Conservation (phyloP, 176 grass and related monocot species). For the Pontederia crassipes region DNA sequence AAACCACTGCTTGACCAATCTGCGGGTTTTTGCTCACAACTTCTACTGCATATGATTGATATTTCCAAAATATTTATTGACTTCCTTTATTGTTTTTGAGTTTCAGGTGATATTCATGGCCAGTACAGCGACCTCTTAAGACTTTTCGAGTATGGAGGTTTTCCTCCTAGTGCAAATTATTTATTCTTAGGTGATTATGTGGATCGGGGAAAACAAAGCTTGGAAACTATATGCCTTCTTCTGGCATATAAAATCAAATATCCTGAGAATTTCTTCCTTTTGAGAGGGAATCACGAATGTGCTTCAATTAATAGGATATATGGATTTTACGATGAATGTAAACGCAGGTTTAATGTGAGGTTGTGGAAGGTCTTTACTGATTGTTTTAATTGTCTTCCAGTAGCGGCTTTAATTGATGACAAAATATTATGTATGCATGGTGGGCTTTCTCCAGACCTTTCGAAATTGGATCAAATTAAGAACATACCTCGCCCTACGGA, state of each 20-base stretch:
- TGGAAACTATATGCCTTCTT: conserved; percentile 91
- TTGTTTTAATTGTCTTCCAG: conserved; percentile 88
- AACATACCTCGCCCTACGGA: conserved; percentile 51
- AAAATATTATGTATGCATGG: conserved; percentile 98
- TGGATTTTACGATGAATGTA: conserved; percentile 97
- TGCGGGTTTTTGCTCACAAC: too few relatives aligned
- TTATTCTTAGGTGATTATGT: conserved; percentile 93
- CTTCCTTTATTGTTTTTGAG: neutral
- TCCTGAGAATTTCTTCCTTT: conserved; percentile 87
- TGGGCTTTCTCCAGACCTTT: conserved; percentile 74
- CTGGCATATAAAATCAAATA: conserved; percentile 93
- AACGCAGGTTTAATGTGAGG: conserved; percentile 76
- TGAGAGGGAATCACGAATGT: conserved; percentile 94
- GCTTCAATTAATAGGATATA: conserved; percentile 98
- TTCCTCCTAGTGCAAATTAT: conserved; percentile 76
- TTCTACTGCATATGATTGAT: neutral
- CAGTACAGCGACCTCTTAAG: conserved; percentile 85
- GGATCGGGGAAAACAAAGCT: conserved; percentile 83
- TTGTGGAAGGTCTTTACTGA: conserved; percentile 90
- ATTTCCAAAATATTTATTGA: neutral
- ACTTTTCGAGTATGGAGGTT: conserved; percentile 77
- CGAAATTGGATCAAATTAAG: conserved; percentile 65
- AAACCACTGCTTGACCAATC: too few relatives aligned
- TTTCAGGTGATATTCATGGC: conserved; percentile 85
- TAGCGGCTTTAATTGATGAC: conserved; percentile 87